A percentile compares a stretch with the other conserved stretches of the same genome.
These are phyloP conservation scores for Blastobotrys apis DNA, from an alignment of 1,139 yeast genomes.

Conservation along the genomic window DNA sequence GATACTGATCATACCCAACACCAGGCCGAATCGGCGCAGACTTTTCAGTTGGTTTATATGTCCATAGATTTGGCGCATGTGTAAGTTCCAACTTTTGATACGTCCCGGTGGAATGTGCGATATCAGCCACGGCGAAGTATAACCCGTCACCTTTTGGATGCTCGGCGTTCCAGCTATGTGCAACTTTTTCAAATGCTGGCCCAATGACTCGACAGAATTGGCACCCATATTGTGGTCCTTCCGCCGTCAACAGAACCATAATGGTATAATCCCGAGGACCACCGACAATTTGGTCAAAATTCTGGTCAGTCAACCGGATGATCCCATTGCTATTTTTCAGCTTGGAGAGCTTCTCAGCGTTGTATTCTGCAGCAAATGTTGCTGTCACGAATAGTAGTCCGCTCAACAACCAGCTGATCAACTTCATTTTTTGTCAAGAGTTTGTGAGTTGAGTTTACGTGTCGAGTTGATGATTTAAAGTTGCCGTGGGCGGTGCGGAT, in stretches of 20 bases:
- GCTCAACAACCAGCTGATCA: neutral
- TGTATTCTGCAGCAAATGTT: constrained; percentile 3
- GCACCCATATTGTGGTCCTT: constrained; percentile 70
- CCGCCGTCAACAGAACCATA: constrained; percentile 67
- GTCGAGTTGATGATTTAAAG: too few species aligned
- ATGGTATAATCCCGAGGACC: constrained; percentile 72
- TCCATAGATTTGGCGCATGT: constrained; percentile 74
- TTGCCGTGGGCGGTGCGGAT: constrained; percentile 1
- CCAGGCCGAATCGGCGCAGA: constrained; percentile 34
- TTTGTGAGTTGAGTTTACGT: too few species aligned
- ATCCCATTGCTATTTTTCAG: constrained; percentile 30
- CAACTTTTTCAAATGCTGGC: constrained; percentile 61
- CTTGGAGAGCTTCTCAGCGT: constrained; percentile 7
- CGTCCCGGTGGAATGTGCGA: constrained; percentile 50
- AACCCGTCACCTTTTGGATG: constrained; percentile 47
- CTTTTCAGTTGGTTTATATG: constrained; percentile 56
- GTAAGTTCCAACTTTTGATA: constrained; percentile 53
- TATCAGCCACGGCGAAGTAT: constrained; percentile 73
- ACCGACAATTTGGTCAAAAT: constrained; percentile 53
- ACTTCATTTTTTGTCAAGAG: neutral
- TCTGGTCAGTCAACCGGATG: constrained; percentile 55
- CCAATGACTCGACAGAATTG: constrained; percentile 64
- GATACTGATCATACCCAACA: constrained; percentile 41
- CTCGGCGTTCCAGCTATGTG: constrained; percentile 53
- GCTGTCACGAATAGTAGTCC: neutral